Base-by-base conservation (phyloP, 2,329 filamentous ascomycete genomes). In the Sordariomycetes sp. region DNA sequence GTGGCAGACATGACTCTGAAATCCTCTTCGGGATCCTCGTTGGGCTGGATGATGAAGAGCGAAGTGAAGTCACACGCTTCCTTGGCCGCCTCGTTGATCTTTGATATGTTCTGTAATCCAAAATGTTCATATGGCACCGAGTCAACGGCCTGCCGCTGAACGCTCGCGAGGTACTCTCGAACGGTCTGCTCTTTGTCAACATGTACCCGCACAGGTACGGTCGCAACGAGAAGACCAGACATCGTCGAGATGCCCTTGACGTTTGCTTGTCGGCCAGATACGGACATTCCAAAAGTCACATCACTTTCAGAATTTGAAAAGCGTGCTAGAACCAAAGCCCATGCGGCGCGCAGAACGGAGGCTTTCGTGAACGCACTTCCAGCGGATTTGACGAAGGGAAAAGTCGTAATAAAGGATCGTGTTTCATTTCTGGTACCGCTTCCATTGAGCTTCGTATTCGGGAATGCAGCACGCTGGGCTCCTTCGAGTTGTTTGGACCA, bases 11-110 rank as follows among this genome's bases (percentile, higher is more conserved):
- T n/a, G n/a, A n/a, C n/a, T n/a, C n/a, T n/a, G n/a, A n/a, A n/a
- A n/a, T n/a, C n/a, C n/a, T n/a, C n/a, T n/a, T n/a, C n/a, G n/a
- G n/a, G n/a, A n/a, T n/a, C n/a, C n/a, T n/a, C n/a, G n/a, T n/a
- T n/a, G n/a, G n/a, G n/a, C n/a, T 52, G 53, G 5, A 57, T 40
- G 2, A 54, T 46, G 2, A 59, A 32, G 10, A 56, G 33, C 2
- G 46, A 54, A 14, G 47, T 46, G 15, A 58, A 54, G 2, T 36
- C 35, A 21, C 39, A 25, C 11, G 35, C 35, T n/a, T 28, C 14
- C 21, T 29, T 15, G 4, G 30, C 24, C 17, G 21, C 24, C 12
- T 12, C 7, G 24, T 19, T 31, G 5, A 36, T 4, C 28, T 32
- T 33, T n/a, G 30, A 12, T 15, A 3, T 39, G n/a, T 34, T 35